These are phyloP conservation scores for Leptographium galeiforme DNA, from an alignment of 2,329 filamentous ascomycete species.

Conservation along the genomic window DNA sequence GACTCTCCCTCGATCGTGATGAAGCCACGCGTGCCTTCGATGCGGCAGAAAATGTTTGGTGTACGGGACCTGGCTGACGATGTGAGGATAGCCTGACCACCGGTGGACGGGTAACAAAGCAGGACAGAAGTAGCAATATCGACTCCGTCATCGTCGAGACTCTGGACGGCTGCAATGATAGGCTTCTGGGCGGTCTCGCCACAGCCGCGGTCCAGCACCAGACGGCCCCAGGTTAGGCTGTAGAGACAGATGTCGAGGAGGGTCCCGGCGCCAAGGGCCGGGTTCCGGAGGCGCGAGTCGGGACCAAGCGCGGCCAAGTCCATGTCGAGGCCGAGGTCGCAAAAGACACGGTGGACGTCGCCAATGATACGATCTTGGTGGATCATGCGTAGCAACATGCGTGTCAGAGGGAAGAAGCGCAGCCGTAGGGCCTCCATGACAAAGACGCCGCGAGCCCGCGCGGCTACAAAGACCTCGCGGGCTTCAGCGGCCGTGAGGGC, in stretches of 20 bases:
- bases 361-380: constrained; percentile 27
- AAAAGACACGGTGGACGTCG: constrained; percentile 22
- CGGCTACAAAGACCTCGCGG: constrained; percentile 24
- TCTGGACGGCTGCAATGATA: constrained; percentile 24
- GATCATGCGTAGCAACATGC: constrained; percentile 20
- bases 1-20: constrained; percentile 23
- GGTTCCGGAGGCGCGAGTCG: constrained; percentile 22
- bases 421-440: constrained; percentile 34
- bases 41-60: constrained; percentile 18
- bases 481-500: constrained; percentile 26
- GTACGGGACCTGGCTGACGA: constrained; percentile 20
- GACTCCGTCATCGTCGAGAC: constrained; percentile 17
- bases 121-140: constrained; percentile 24
- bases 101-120: constrained; percentile 22
- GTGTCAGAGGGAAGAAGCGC: constrained; percentile 26
- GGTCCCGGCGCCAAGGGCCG: constrained; percentile 26
- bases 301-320: constrained; percentile 18
- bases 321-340: constrained; percentile 25
- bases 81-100: constrained; percentile 27
- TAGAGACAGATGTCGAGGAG: constrained; percentile 31
- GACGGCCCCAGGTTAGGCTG: constrained; percentile 24
- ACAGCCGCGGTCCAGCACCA: constrained; percentile 19
- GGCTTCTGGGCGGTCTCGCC: constrained; percentile 16
- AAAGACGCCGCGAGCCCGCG: constrained; percentile 25
- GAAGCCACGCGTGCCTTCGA: constrained; percentile 26